Conservation (phyloP, 495 filamentous ascomycete species). For the Hyaloscypha variabilis region DNA sequence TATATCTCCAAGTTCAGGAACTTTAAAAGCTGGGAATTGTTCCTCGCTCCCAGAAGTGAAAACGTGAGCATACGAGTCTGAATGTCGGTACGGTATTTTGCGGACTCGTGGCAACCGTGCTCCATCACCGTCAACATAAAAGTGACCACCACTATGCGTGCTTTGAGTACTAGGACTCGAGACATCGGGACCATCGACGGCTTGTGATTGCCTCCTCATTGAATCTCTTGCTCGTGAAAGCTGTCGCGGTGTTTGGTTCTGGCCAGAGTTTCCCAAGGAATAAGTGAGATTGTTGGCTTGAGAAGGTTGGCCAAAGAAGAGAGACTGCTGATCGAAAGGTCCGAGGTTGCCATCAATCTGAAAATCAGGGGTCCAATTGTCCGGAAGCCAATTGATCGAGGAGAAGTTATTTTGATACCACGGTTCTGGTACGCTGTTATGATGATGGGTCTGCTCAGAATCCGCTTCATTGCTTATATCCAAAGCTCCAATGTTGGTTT, state of each 20-base stretch:
- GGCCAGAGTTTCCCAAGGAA: not conserved
- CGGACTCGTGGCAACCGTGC: conserved; percentile 36
- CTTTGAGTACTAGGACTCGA: conserved; percentile 19
- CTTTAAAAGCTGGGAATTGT: conserved; percentile 21
- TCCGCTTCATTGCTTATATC: not conserved
- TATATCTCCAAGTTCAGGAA: conserved; percentile 22
- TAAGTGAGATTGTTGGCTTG: not conserved
- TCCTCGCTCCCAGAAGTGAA: conserved; percentile 16
- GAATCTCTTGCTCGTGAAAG: not conserved
- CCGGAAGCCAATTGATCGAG: conserved; percentile 26
- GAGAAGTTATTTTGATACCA: conserved; percentile 25
- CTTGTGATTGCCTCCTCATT: conserved; percentile 6
- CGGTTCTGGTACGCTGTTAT: not conserved
- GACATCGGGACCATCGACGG: conserved; percentile 10
- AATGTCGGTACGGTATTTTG: conserved; percentile 29
- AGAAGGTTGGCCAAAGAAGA: conserved; percentile 4
- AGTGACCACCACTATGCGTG: conserved; percentile 33
- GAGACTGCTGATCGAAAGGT: conserved; percentile 10
- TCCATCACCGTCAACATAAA: conserved; percentile 42
- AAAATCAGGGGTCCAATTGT: conserved; percentile 33
- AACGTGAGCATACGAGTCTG: conserved; percentile 17
- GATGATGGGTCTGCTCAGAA: not conserved
- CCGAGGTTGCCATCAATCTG: conserved; percentile 32
- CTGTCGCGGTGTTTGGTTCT: not conserved
- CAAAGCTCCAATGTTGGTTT: not conserved